phyloP scores from a whole-genome alignment of 108 stramenopile genomes.

The Fragilariopsis cylindrus region DNA sequence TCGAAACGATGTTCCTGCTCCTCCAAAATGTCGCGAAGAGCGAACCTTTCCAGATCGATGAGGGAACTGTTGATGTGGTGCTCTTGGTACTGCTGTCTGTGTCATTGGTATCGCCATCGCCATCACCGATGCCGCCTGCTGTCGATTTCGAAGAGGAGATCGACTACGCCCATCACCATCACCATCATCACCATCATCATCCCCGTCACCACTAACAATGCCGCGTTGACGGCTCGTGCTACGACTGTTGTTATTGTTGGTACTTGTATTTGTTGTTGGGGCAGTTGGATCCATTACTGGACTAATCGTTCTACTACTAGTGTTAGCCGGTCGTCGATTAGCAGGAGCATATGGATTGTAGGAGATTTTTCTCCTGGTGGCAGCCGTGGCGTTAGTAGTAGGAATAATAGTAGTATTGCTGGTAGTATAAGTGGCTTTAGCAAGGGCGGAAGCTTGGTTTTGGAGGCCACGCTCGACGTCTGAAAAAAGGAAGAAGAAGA shows the following conservation, averaged over 20 bases:
- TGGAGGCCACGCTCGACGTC: background rate
- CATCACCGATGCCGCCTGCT: too few relatives aligned
- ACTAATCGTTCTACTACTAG: background rate
- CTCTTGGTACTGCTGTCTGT: background rate
- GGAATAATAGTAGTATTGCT: too few relatives aligned
- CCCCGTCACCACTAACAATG: too few relatives aligned
- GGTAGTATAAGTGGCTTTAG: too few relatives aligned
- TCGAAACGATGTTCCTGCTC: background rate
- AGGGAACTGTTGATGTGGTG: background rate
- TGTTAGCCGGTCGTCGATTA: background rate
- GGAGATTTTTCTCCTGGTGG: background rate
- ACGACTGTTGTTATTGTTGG: background rate
- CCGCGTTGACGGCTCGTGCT: background rate
- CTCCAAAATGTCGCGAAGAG: constrained; percentile 3
- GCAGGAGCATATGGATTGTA: constrained; percentile 1
- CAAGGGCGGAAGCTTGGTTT: background rate
- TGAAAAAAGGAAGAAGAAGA: background rate
- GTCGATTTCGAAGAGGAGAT: too few relatives aligned
- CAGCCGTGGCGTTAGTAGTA: background rate
- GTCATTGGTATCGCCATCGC: background rate
- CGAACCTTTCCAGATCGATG: background rate
- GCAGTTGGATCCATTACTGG: background rate
- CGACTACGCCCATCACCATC: too few relatives aligned
- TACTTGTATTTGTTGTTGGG: background rate
- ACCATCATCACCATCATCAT: too few relatives aligned